These are phyloP conservation scores for Pseudogymnoascus verrucosus DNA, from an alignment of 2,329 filamentous ascomycete species.

Conservation along the genomic window DNA sequence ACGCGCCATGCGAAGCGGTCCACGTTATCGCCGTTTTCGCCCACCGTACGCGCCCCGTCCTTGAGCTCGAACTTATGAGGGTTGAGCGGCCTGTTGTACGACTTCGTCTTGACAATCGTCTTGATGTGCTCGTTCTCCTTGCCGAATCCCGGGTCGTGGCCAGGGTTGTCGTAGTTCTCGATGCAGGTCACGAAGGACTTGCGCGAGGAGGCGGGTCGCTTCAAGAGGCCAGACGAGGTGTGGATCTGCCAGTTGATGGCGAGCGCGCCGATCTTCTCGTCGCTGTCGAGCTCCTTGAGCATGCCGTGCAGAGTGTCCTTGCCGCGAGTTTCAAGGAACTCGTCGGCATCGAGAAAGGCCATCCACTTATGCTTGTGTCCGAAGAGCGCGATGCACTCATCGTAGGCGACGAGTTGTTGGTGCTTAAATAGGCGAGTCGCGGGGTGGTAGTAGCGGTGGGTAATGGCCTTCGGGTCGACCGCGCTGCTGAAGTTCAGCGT, in stretches of 20 bases:
- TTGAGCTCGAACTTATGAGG: slow-evolving; percentile 22
- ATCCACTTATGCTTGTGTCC: slow-evolving; percentile 27
- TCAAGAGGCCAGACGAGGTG: slow-evolving; percentile 23
- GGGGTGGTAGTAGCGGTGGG: slow-evolving; percentile 20
- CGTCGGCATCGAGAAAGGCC: slow-evolving; percentile 26
- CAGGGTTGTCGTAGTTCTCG: slow-evolving; percentile 16
- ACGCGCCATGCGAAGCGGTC: slow-evolving; percentile 18
- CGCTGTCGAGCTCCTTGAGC: slow-evolving; percentile 22
- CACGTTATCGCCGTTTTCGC: slow-evolving; percentile 23
- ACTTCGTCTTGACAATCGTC: slow-evolving; percentile 25
- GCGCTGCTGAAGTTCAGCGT: slow-evolving; percentile 12
- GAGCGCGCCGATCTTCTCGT: slow-evolving; percentile 25
- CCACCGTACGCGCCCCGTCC: slow-evolving; percentile 19
- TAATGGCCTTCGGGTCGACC: slow-evolving; percentile 19
- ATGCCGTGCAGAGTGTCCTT: slow-evolving; percentile 23
- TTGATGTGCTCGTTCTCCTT: slow-evolving; percentile 28
- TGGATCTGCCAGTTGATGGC: slow-evolving; percentile 29
- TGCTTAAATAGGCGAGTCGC: not conserved
- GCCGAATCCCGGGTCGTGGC: slow-evolving; percentile 13
- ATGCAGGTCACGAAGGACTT: slow-evolving; percentile 27
- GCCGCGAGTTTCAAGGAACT: slow-evolving; percentile 26
- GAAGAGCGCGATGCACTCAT: slow-evolving; percentile 19
- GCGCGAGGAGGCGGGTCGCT: slow-evolving; percentile 20
- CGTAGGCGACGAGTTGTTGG: slow-evolving; percentile 21
- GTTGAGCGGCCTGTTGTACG: slow-evolving; percentile 17